Evolutionary conservation across 805 yeast genomes (phyloP), one percentile per base, ranked within the genome.

Genomic region (Lipomyces chichibuensis): DNA sequence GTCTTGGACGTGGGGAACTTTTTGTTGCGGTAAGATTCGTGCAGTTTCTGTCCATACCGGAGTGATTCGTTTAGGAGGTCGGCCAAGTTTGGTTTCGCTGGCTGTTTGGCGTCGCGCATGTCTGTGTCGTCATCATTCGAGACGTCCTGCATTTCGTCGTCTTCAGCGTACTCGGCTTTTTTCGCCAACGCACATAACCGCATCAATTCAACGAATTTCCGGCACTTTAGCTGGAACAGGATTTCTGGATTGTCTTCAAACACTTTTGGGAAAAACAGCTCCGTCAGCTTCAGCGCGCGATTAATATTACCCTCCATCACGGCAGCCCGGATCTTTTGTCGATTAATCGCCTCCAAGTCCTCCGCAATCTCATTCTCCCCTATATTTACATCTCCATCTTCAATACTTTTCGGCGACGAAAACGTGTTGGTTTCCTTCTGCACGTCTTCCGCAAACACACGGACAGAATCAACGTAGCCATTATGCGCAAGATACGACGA

Each of bases 381-480:
- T 54, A 74, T 79, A 65, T 74, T 76, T 14, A 11, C 29, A 55
- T 75, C 74, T n/a, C 71, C 73, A 43, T 14, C 7, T 9, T 54
- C 11, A 27, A 11, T 23, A 4, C 20, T 14, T 11, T 29, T 20
- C 52, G 53, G 20, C 14, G 53, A 9, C 52, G 53, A 17, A 37
- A 69, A 67, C 25, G 70, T 67, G n/a, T 57, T 69, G 9, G 71
- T 69, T 25, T 69, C 70, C 39, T 60, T 32, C 32, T 61, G 62
- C 7, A 68, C 69, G 69, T 87, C 91, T 49, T 78, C 75, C 27
- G 80, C 76, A 65, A 88, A 84, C 0, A 86, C 84, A 65, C 79
- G 79, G 1, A 86, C 84, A 2, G 86, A 83, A 64, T 85, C 85
- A 37, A 81, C 79, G 71, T 82, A 84, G 2, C 92, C 92, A 63